Evolutionary conservation across 2,329 filamentous ascomycete species (phyloP), one percentile per base, ranked within the genome.

Genomic region (Neonectria coccinea): DNA sequence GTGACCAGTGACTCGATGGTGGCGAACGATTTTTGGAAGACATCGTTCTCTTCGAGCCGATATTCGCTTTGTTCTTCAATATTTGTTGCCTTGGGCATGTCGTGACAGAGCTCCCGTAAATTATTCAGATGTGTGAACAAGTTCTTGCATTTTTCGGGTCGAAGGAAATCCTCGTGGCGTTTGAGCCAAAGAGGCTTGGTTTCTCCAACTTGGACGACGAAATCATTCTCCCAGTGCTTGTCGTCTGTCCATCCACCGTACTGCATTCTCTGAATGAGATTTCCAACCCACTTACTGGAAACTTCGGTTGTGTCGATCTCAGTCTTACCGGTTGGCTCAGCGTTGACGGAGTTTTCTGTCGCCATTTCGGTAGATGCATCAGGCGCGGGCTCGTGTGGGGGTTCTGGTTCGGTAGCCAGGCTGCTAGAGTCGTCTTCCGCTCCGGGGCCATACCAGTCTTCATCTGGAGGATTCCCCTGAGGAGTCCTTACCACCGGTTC

Each of bases 341-440:
- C 50, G 9, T 69, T n/a, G 22, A 74, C 50, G 11, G 72, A 72
- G 39, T 73, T 70, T 22, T 73, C 62, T 4, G 14, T 36, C 9
- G 31, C 5, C 18, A 52, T 8, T 47, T 48, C 50, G 9, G 20
- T 53, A 25, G n/a, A 42, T 20, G 16, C n/a, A 18, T 58, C 60
- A 1, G 29, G 36, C 12, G 56, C 18, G 10, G 47, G 10, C 11
- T 50, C 51, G 12, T 59, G 41, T 18, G 16, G 2, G n/a, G 4
- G 20, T 42, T 42, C n/a, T 20, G 39, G n/a, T 20, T 42, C 39
- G n/a, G 39, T 16, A 18, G n/a, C 39, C 12, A 11, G 14, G n/a
- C 44, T 29, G 20, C 70, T 56, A 10, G 48, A 39, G 12, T 62
- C 57, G 4, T 29, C n/a, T 29, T 56, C 53, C 2, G 47, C 48